phyloP scores from a whole-genome alignment of 306 rosid genomes.

The Rubus parviflorus region DNA sequence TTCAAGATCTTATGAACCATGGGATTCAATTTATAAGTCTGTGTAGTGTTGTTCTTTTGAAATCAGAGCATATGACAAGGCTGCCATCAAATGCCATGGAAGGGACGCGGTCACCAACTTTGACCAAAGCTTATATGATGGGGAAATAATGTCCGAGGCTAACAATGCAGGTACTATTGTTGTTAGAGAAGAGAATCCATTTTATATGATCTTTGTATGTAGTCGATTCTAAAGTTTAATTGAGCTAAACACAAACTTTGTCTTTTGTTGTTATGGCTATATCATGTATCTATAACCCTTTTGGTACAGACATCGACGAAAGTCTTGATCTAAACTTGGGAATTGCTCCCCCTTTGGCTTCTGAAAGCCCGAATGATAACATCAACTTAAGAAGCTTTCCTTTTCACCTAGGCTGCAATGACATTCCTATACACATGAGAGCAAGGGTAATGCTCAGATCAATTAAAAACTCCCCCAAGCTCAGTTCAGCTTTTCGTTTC shows the following conservation, averaged over 20 bases:
- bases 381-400: slow-evolving; percentile 32
- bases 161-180: slow-evolving; percentile 47
- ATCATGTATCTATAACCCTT: not conserved
- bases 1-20: slow-evolving; percentile 18
- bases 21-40: slow-evolving; percentile 3
- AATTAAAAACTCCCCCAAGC: not conserved
- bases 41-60: slow-evolving; percentile 26
- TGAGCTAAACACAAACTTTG: not conserved
- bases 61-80: slow-evolving; percentile 88
- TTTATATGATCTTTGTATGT: not conserved
- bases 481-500: slow-evolving; percentile 7
- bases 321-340: slow-evolving; percentile 84
- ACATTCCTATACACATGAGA: slow-evolving; percentile 42
- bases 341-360: slow-evolving; percentile 58
- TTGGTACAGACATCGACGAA: slow-evolving; percentile 47
- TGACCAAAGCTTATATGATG: slow-evolving; percentile 62
- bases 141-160: slow-evolving; percentile 51
- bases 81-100: slow-evolving; percentile 85
- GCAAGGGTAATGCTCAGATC: slow-evolving; percentile 49
- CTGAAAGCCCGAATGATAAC: slow-evolving; percentile 43
- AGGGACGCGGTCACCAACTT: slow-evolving; percentile 90
- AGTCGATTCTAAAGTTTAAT: not conserved
- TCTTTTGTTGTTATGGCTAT: not conserved
- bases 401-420: slow-evolving; percentile 45
- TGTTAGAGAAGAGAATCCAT: not conserved